Percentiles rank a stretch among this genome's conserved stretches.
Conservation (phyloP, 306 rosid genomes). For the Vachellia pachyceras region DNA sequence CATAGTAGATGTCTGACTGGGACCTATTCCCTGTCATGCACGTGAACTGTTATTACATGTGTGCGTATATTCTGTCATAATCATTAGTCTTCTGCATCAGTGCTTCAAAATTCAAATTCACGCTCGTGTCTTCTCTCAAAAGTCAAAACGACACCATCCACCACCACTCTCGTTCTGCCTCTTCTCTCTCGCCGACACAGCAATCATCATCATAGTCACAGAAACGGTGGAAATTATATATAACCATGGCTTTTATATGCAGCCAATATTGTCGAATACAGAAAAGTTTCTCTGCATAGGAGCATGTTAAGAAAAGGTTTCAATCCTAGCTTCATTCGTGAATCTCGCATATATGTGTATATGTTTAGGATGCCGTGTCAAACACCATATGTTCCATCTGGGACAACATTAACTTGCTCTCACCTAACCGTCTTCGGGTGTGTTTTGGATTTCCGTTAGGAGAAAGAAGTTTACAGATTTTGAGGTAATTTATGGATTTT, state of each 20-base stretch:
- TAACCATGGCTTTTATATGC: background rate
- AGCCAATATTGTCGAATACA: background rate
- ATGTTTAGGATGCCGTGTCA: background rate
- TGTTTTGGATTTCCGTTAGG: no score
- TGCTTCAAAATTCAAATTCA: background rate
- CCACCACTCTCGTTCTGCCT: background rate
- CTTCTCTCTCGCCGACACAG: background rate
- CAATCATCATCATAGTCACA: background rate
- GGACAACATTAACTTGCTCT: slow-evolving; percentile 14
- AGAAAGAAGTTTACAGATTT: no score
- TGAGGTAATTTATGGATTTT: no score
- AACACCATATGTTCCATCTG: background rate
- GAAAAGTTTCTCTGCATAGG: background rate
- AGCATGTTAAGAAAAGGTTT: background rate
- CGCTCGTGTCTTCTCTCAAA: slow-evolving; percentile 15
- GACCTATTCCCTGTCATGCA: slow-evolving; percentile 39
- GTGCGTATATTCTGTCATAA: background rate
- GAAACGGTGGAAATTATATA: background rate
- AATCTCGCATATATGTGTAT: background rate
- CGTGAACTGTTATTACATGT: slow-evolving; percentile 31
- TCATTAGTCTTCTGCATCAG: background rate
- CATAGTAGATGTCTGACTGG: slow-evolving; percentile 1
- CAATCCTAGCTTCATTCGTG: slow-evolving; percentile 21
- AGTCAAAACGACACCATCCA: background rate
- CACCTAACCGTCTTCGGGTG: slow-evolving; percentile 23